Conservation (phyloP, 1,139 yeast species). For the Suhomyces maxii region DNA sequence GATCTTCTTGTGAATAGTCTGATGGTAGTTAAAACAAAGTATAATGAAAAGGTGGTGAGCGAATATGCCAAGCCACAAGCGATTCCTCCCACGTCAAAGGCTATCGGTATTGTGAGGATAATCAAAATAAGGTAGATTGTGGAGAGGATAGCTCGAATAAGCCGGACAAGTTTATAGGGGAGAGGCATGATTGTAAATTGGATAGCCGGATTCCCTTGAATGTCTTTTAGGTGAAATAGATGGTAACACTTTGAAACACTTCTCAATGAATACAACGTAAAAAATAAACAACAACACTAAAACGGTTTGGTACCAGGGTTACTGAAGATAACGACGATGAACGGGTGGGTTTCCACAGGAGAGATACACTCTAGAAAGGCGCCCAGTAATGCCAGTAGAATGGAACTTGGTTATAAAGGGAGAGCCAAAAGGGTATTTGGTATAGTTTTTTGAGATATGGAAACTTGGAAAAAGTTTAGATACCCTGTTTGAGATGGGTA, state of each 20-base stretch:
- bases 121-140: constrained; percentile 64
- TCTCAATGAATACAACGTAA: background rate
- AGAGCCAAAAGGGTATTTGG: too few species aligned
- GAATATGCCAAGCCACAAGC: constrained; percentile 88
- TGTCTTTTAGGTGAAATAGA: background rate
- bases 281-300: too few species aligned
- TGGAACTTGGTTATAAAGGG: too few species aligned
- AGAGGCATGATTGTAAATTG: constrained; percentile 2
- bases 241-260: background rate
- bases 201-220: background rate
- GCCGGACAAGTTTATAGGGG: constrained; percentile 11
- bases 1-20: constrained; percentile 54
- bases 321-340: too few species aligned
- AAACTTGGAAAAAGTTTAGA: too few species aligned
- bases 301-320: too few species aligned
- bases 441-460: too few species aligned
- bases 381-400: too few species aligned
- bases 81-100: constrained; percentile 94
- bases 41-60: constrained; percentile 66
- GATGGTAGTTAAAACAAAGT: constrained; percentile 71
- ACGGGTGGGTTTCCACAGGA: too few species aligned
- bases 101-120: constrained; percentile 82
- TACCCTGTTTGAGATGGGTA: too few species aligned
- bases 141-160: constrained; percentile 43
- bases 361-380: too few species aligned